phyloP scores from a whole-genome alignment of 441 rosid species.

The Eutrema salsugineum region DNA sequence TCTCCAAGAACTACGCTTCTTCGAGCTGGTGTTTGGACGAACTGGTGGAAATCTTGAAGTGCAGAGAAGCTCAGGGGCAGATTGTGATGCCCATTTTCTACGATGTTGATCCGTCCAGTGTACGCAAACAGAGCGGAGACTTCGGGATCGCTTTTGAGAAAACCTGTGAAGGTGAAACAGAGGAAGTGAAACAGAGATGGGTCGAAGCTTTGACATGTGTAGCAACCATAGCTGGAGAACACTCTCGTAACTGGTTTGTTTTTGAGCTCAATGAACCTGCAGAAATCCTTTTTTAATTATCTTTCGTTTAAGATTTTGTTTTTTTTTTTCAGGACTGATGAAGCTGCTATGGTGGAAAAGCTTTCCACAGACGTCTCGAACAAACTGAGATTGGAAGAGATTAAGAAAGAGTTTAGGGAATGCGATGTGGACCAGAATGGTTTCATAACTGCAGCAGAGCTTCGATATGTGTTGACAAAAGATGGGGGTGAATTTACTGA shows the following conservation, averaged over 20 bases:
- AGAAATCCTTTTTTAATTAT: no score
- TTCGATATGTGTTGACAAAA: no score
- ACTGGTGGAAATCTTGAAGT: background rate
- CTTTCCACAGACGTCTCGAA: background rate
- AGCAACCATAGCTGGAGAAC: background rate
- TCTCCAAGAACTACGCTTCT: background rate
- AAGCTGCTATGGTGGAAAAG: background rate
- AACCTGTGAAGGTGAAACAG: background rate
- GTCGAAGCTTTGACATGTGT: background rate
- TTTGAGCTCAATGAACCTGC: background rate
- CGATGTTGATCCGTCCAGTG: background rate
- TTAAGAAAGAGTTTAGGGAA: no score
- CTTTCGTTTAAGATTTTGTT: background rate
- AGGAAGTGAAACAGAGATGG: background rate
- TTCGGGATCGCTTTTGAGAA: background rate
- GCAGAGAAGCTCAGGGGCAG: background rate
- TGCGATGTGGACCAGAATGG: no score
- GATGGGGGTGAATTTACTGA: no score
- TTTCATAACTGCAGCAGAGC: no score
- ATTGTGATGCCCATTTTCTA: background rate
- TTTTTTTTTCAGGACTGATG: background rate
- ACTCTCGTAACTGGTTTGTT: background rate
- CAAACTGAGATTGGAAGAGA: background rate
- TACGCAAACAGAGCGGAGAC: background rate
- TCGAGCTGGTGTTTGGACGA: constrained; percentile 22